These are phyloP conservation scores for Vitis hybrid DNA, from an alignment of 177 flowering plant species.

Conservation along the genomic window DNA sequence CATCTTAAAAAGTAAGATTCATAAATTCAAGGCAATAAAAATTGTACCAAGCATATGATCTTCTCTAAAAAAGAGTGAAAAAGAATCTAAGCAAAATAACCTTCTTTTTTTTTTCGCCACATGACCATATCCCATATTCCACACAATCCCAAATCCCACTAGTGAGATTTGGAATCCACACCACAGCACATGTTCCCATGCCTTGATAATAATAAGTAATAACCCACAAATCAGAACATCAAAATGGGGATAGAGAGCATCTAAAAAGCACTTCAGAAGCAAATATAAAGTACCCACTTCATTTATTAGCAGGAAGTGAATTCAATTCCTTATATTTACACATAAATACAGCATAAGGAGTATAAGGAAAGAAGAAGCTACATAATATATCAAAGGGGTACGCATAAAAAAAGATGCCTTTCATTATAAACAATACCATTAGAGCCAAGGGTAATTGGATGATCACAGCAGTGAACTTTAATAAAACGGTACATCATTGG, in stretches of 20 bases:
- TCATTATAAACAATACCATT: too few relatives aligned
- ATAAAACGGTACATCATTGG: conserved; percentile 26
- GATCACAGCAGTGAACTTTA: conserved; percentile 8
- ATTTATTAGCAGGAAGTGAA: too few relatives aligned
- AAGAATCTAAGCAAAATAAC: background rate
- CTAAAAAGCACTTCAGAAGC: background rate
- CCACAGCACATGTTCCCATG: conserved; percentile 14
- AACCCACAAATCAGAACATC: background rate
- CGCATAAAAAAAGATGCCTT: too few relatives aligned
- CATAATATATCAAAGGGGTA: too few relatives aligned
- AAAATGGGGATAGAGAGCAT: background rate
- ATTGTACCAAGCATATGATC: conserved; percentile 4
- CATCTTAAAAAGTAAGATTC: conserved; percentile 8
- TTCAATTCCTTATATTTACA: too few relatives aligned
- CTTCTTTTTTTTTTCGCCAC: background rate
- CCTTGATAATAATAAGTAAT: conserved; percentile 8
- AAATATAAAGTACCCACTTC: too few relatives aligned
- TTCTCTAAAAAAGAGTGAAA: background rate
- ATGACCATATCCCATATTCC: conserved; percentile 1
- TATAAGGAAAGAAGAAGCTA: too few relatives aligned
- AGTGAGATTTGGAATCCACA: conserved; percentile 25
- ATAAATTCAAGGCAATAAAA: conserved; percentile 4
- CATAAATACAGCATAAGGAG: too few relatives aligned
- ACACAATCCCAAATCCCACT: conserved; percentile 15
- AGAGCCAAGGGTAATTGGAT: conserved; percentile 7